These are phyloP conservation scores for Talaromyces marneffei DNA, from an alignment of 2,329 filamentous ascomycete species.

Conservation along the genomic window DNA sequence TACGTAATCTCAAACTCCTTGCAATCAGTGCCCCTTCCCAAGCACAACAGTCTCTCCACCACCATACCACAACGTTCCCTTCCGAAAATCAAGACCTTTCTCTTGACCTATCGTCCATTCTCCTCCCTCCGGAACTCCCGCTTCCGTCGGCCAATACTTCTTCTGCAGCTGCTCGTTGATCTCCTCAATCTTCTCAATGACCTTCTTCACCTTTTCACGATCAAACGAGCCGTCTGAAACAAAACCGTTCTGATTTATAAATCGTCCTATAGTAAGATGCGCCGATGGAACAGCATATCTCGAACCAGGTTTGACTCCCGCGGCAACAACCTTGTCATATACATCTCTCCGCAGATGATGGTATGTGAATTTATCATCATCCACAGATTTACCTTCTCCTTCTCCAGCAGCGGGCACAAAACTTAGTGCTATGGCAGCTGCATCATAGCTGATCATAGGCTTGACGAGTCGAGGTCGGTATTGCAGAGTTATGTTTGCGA, in stretches of 20 bases:
- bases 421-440: slow-evolving; percentile 76
- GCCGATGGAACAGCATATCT: slow-evolving; percentile 85
- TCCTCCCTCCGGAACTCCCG: slow-evolving; percentile 45
- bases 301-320: slow-evolving; percentile 65
- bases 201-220: slow-evolving; percentile 53
- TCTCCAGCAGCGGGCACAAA: slow-evolving; percentile 76
- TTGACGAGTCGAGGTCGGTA: slow-evolving; percentile 73
- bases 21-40: slow-evolving; percentile 44
- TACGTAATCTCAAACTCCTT: too few relatives aligned
- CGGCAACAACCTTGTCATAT: slow-evolving; percentile 55
- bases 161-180: slow-evolving; percentile 69
- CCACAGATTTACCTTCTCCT: slow-evolving; percentile 28
- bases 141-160: slow-evolving; percentile 60
- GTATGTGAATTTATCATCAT: slow-evolving; percentile 70
- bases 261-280: slow-evolving; percentile 81
- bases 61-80: slow-evolving; percentile 80
- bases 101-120: slow-evolving; percentile 89
- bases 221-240: slow-evolving; percentile 29
- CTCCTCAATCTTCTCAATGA: slow-evolving; percentile 65
- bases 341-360: slow-evolving; percentile 82
- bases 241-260: slow-evolving; percentile 61
- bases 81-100: slow-evolving; percentile 68
- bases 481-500: slow-evolving; percentile 60
- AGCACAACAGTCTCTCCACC: slow-evolving; percentile 63
- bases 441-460: slow-evolving; percentile 76